A percentile compares a stretch with the other conserved stretches of the same genome.
phyloP scores from a whole-genome alignment of 139 green algal species.

The Ettlia oleoabundans region DNA sequence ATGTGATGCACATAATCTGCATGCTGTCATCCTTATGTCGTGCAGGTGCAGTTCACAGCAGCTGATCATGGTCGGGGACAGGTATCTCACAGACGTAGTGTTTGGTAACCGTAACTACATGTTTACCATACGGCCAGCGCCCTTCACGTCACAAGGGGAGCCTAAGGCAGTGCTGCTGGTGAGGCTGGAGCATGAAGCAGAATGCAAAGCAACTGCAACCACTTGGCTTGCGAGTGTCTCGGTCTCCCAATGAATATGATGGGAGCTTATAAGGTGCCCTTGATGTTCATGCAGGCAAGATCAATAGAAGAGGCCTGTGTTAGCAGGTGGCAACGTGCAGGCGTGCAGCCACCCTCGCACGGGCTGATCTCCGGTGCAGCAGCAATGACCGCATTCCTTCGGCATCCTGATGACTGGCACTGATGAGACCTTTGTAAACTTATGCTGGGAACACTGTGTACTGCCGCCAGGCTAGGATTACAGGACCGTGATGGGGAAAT shows the following conservation, averaged over 20 bases:
- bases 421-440: neutral
- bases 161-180: slow-evolving; percentile 67
- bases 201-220: neutral
- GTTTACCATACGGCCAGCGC: slow-evolving; percentile 80
- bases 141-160: slow-evolving; percentile 74
- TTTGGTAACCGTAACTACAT: slow-evolving; percentile 91
- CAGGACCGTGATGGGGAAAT: neutral
- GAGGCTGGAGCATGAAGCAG: neutral
- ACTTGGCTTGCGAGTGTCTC: neutral
- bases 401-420: slow-evolving; percentile 29
- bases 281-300: slow-evolving; percentile 47
- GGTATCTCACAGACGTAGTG: slow-evolving; percentile 90
- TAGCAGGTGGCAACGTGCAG: slow-evolving; percentile 48
- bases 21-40: neutral
- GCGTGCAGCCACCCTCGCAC: slow-evolving; percentile 59
- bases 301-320: slow-evolving; percentile 68
- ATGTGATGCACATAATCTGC: neutral
- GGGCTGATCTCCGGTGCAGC: slow-evolving; percentile 21
- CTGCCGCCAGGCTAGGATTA: neutral
- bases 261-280: neutral
- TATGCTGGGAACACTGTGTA: neutral
- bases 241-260: neutral
- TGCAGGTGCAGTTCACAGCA: slow-evolving; percentile 65
- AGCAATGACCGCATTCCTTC: slow-evolving; percentile 17
- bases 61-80: slow-evolving; percentile 88